phyloP scores from a whole-genome alignment of 768 basidiomycete species.

The Lentinula edodes region DNA sequence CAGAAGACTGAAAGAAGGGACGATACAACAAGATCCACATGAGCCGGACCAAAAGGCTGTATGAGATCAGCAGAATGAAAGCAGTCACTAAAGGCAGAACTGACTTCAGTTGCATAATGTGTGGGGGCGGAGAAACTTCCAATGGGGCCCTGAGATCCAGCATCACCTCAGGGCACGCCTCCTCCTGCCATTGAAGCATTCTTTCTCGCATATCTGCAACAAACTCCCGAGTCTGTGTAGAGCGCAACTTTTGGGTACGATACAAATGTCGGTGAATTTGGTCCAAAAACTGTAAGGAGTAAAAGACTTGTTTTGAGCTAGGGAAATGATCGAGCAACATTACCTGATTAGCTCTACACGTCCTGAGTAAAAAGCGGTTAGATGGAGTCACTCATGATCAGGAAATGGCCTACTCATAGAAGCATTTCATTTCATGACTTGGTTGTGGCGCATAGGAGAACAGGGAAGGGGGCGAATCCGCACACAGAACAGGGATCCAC shows the following conservation, averaged over 20 bases:
- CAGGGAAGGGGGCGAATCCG: constrained; percentile 4
- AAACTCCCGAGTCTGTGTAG: constrained; percentile 4
- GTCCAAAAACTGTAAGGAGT: constrained; percentile 2
- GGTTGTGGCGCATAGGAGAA: constrained; percentile 7
- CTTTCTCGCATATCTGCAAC: constrained; percentile 4
- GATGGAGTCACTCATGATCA: neutral
- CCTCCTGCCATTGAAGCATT: constrained; percentile 2
- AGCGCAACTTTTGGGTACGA: neutral
- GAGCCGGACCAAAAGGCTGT: constrained; percentile 7
- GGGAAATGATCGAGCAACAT: neutral
- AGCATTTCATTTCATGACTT: constrained; percentile 5
- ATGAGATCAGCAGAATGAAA: neutral
- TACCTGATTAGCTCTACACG: constrained; percentile 5
- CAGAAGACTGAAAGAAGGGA: constrained; percentile 6
- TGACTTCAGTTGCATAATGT: constrained; percentile 9
- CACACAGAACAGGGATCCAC: constrained; percentile 1
- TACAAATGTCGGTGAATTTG: constrained; percentile 6
- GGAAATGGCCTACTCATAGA: constrained; percentile 2
- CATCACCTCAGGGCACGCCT: constrained; percentile 2
- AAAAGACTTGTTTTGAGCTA: neutral
- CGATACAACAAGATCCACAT: constrained; percentile 10
- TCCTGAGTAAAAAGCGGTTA: neutral
- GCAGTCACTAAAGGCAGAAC: neutral
- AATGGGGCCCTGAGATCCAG: neutral
- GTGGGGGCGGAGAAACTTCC: constrained; percentile 4